phyloP scores from a whole-genome alignment of 2,329 filamentous ascomycete genomes.

The Cladophialophora psammophila region DNA sequence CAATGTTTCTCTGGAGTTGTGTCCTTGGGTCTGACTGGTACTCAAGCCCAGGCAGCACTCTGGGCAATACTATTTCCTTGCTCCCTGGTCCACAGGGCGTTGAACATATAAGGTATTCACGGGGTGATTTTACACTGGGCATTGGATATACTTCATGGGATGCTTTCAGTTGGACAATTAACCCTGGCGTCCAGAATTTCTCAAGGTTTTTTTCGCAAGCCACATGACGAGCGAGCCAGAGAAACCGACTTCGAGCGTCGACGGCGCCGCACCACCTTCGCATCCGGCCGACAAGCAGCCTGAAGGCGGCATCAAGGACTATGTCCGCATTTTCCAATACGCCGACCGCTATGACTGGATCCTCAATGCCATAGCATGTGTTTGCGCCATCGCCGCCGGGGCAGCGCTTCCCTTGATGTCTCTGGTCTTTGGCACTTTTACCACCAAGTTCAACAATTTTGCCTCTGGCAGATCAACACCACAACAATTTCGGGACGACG shows the following conservation, averaged over 20 bases:
- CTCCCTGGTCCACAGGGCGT: not conserved
- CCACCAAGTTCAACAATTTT: conserved; percentile 43
- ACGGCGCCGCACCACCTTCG: conserved; percentile 6
- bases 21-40: not conserved
- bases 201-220: not conserved
- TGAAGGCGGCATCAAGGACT: conserved; percentile 34
- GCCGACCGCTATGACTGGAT: conserved; percentile 38
- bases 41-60: not conserved
- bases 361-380: conserved; percentile 35
- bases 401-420: conserved; percentile 48
- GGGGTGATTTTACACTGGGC: not conserved
- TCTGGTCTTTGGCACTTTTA: conserved; percentile 47
- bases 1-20: not conserved
- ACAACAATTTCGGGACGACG: conserved; percentile 36
- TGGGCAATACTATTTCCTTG: not conserved
- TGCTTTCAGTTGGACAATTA: not conserved
- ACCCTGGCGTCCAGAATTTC: not conserved
- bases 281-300: conserved; percentile 26
- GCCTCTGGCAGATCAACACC: conserved; percentile 31
- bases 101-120: not conserved
- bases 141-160: not conserved
- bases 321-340: conserved; percentile 37
- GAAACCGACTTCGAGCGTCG: conserved; percentile 19
- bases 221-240: conserved; percentile 22
- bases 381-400: conserved; percentile 41